Base-by-base conservation (phyloP, 2,329 filamentous ascomycete genomes). In the Aspergillus brunneoviolaceus region DNA sequence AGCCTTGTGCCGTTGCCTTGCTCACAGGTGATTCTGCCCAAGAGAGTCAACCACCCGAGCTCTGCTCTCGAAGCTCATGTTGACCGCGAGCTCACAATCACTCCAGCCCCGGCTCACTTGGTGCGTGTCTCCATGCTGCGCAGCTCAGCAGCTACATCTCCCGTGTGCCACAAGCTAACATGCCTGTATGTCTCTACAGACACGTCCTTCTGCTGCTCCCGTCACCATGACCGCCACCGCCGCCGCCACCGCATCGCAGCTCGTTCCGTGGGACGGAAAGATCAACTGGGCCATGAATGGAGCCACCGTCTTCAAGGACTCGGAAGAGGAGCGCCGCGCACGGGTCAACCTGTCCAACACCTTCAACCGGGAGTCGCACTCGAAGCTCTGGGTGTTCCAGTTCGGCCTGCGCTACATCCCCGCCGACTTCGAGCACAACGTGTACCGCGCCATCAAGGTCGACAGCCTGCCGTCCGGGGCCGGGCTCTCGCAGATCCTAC, bases 401-500 rank as follows among this genome's bases (percentile, higher is more conserved):
- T 72, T 72, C 21, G 72, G 71, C 1, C 61, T 76, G n/a, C 67
- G 73, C 45, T 75, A 71, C 50, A 61, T 69, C 0, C 72, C 73
- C 5, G 51, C 60, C 4, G 29, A 50, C 42, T 19, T 35, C 3
- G 69, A 73, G 19, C 53, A 51, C 4, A 65, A 74, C 48, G 59
- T 64, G 3, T 72, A 72, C 56, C 70, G 73, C 23, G 73, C 72
- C 2, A 65, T 74, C 31, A 67, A 62, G 19, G 65, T 75, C 10
- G 67, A 70, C 19, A 58, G 69, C 2, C 65, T 75, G 21, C 68
- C 72, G 0, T 35, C 60, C 1, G 58, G 65, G 19, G 60, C 66
- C 16, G 62, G 59, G 5, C 58, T 74, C 57, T 61, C 63, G 14
- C 63, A 69, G 12, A 50, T 76, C 4, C 66, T 76, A 3, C 60